These are phyloP conservation scores for Pichia gijzeniarum DNA, from an alignment of 805 yeast genomes.

Conservation along the genomic window DNA sequence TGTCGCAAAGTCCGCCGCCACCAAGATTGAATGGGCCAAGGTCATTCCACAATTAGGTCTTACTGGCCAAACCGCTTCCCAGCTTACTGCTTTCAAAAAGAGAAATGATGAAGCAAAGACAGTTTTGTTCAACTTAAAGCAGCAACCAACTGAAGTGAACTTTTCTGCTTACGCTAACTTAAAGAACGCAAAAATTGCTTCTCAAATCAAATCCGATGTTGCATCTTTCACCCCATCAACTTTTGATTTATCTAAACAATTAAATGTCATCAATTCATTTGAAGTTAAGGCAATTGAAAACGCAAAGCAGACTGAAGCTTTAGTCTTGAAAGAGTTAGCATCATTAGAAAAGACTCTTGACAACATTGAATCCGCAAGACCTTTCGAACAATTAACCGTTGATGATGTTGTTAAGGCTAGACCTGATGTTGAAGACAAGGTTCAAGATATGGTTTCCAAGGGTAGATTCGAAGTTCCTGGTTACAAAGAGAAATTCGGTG, in stretches of 20 bases:
- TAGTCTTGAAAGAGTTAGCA: conserved; percentile 78
- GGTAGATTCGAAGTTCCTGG: conserved; percentile 99
- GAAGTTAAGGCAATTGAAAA: conserved; percentile 94
- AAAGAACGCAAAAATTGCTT: conserved; percentile 74
- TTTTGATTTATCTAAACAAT: conserved; percentile 80
- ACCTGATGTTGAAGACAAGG: conserved; percentile 97
- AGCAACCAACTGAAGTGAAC: conserved; percentile 74
- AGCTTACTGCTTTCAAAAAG: conserved; percentile 87
- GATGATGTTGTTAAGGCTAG: conserved; percentile 92
- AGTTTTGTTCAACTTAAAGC: conserved; percentile 60
- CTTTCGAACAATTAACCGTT: conserved; percentile 93
- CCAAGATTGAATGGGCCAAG: conserved; percentile 93
- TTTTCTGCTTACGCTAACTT: conserved; percentile 72
- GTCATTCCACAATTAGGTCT: conserved; percentile 83
- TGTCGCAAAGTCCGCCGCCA: conserved; percentile 25
- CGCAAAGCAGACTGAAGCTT: conserved; percentile 87
- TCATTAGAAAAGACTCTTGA: conserved; percentile 82
- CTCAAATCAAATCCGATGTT: conserved; percentile 74
- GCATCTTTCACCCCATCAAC: conserved; percentile 74
- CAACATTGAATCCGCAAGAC: conserved; percentile 95
- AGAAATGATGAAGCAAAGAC: conserved; percentile 97
- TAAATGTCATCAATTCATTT: conserved; percentile 87
- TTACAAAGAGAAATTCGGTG: conserved; percentile 97
- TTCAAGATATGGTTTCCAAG: conserved; percentile 86
- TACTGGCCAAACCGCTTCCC: conserved; percentile 85